Percentiles rank a stretch among this genome's conserved stretches.
Conservation (phyloP, 495 filamentous ascomycete species). For the Tuber indicum region DNA sequence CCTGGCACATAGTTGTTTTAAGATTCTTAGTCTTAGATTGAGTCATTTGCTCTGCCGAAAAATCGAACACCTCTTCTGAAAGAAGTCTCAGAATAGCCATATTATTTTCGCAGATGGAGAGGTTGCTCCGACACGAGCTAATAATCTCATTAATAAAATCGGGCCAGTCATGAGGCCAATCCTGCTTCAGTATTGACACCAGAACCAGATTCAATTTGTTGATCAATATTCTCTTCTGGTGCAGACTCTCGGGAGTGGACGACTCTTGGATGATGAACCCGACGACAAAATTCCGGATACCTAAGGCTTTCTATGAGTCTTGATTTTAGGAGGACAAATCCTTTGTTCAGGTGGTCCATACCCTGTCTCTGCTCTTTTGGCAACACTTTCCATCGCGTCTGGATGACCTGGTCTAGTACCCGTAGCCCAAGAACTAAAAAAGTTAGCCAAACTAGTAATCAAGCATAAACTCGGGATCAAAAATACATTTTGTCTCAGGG, state of each 20-base stretch:
- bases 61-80: constrained; percentile 98
- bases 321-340: constrained; percentile 15
- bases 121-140: constrained; percentile 82
- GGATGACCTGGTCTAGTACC: constrained; percentile 95
- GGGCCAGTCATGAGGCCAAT: constrained; percentile 99
- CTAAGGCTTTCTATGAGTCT: constrained; percentile 47
- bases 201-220: constrained; percentile 98
- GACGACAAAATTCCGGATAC: constrained; percentile 97
- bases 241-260: constrained; percentile 74
- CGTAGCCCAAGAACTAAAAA: constrained; percentile 78
- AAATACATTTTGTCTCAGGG: constrained; percentile 90
- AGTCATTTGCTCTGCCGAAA: constrained; percentile 97
- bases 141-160: constrained; percentile 99
- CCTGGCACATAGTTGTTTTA: constrained; percentile 95
- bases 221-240: constrained; percentile 72
- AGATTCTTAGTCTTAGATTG: constrained; percentile 89
- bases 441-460: constrained; percentile 44
- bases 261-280: constrained; percentile 94
- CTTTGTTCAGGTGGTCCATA: constrained; percentile 41
- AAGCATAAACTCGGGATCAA: background rate
- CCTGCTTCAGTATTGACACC: constrained; percentile 95
- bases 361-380: constrained; percentile 93
- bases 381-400: constrained; percentile 97
- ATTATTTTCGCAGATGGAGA: constrained; percentile 99
- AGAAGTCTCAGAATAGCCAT: constrained; percentile 95